These are phyloP conservation scores for Wallemia hederae DNA, from an alignment of 1,284 basidiomycete genomes.

Conservation along the genomic window DNA sequence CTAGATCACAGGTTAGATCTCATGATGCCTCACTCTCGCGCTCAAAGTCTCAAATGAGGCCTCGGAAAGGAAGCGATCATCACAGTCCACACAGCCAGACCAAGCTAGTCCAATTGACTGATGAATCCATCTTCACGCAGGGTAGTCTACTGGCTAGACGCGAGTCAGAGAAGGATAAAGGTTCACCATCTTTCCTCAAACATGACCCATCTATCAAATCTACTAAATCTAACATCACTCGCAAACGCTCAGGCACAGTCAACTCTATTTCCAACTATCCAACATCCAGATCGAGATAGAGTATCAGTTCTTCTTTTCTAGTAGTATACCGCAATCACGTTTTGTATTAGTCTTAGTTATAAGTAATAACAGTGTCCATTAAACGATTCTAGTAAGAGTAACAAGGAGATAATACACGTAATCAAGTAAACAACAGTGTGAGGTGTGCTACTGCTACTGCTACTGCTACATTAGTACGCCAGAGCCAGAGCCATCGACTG, in stretches of 20 bases:
- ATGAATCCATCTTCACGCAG: background rate
- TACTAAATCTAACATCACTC: background rate
- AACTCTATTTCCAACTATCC: too few relatives aligned
- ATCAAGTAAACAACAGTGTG: background rate
- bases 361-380: too few relatives aligned
- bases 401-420: background rate
- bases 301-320: too few relatives aligned
- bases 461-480: background rate
- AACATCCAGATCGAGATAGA: too few relatives aligned
- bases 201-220: background rate
- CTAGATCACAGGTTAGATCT: too few relatives aligned
- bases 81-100: background rate
- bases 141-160: background rate
- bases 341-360: too few relatives aligned
- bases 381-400: too few relatives aligned
- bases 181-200: background rate
- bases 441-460: background rate
- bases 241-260: background rate
- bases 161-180: background rate
- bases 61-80: background rate
- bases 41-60: background rate
- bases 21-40: background rate
- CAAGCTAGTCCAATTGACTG: background rate
- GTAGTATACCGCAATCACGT: too few relatives aligned
- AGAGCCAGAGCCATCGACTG: background rate